phyloP scores from a whole-genome alignment of 345 rosid genomes.

The Corymbia maculata region DNA sequence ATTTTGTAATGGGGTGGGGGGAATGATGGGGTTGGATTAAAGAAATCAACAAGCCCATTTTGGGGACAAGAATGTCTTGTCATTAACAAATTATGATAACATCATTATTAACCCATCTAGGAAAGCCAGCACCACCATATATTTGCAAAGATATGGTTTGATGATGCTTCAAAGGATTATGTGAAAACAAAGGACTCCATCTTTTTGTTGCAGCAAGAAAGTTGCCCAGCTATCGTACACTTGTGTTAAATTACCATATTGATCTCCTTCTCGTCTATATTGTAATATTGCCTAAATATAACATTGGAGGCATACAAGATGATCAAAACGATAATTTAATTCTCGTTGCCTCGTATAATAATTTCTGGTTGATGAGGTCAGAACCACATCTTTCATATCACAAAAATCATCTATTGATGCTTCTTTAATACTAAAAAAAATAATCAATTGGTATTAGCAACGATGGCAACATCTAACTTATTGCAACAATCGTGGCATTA shows the following conservation, averaged over 20 bases:
- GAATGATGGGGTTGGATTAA: background rate
- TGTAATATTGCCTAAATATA: background rate
- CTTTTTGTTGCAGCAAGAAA: background rate
- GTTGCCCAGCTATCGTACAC: background rate
- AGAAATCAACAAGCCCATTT: background rate
- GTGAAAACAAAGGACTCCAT: background rate
- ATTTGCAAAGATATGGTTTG: background rate
- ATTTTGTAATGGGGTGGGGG: background rate
- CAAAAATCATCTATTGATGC: background rate
- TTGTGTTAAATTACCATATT: background rate
- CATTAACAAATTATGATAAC: background rate
- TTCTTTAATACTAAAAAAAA: background rate
- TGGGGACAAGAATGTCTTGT: background rate
- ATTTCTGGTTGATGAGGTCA: background rate
- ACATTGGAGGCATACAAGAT: background rate
- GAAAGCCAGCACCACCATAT: background rate
- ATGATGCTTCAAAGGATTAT: background rate
- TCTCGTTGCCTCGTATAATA: background rate
- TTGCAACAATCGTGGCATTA: background rate
- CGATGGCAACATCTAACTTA: background rate
- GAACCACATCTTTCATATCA: background rate
- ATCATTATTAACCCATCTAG: background rate
- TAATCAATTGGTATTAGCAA: background rate
- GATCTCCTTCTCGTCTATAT: background rate
- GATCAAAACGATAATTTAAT: background rate